Base-by-base conservation (phyloP, 106 monocot genomes). In the Acorus calamus region DNA sequence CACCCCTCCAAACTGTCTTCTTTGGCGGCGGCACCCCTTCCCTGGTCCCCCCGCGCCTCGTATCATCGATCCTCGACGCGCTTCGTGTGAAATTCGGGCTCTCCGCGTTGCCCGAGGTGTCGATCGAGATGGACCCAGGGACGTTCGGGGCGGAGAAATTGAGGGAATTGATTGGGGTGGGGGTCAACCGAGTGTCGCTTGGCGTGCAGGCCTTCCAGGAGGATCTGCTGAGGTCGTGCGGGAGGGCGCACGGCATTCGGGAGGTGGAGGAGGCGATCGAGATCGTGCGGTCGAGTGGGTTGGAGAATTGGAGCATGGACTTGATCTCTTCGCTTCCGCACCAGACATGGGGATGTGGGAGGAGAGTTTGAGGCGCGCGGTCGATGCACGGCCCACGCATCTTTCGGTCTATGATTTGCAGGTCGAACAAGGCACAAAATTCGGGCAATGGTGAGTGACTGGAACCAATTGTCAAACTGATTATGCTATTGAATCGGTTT, bases 121-220 rank as follows among this genome's bases (percentile, higher is more conserved):
- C 98, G 11, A 92, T 98, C 8, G 98, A 98, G 64, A 98, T 98
- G 98, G 98, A 98, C 68, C 98, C 98, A 3, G 98, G 98, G 6
- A 98, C 91, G 3, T 98, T 98, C 53, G 91, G 88, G 50, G 53
- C 46, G 8, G 56, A 2, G 52, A 83, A 43, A 62, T 28, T 98
- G 56, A 66, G 65, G 44, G 83, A 80, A 11, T 45, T 88, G 50
- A 44, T 88, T 52, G 73, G 60, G 42, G 46, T 83, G 58, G 98
- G 98, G 0, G 78, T 92, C 49, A 98, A 85, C 70, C 68, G 98
- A 56, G 88, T 98, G 42, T 98, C 98, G 8, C 70, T 98, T n/a
- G 98, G 98, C 0, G 88, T 98, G 48, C 98, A 98, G 82, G 91
- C 98, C 3, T 98, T 98, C 55, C 98, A 98, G 62, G 92, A 91